These are phyloP conservation scores for Verticillium tricorpus DNA, from an alignment of 2,329 filamentous ascomycete species.

Conservation along the genomic window DNA sequence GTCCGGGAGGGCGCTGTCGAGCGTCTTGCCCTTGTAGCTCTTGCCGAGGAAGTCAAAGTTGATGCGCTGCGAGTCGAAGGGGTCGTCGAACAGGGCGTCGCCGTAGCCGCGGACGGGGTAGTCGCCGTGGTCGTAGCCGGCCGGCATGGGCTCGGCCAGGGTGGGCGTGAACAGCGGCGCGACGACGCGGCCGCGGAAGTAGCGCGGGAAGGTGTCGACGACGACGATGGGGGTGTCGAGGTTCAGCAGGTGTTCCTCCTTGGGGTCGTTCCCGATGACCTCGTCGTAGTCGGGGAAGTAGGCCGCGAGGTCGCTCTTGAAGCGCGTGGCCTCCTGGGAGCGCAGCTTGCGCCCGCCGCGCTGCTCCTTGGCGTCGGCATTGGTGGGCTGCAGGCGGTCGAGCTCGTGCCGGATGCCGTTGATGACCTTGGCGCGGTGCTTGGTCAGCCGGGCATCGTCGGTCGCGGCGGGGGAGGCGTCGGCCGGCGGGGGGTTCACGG, in stretches of 20 bases:
- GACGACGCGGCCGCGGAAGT: constrained; percentile 1
- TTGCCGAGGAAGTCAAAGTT: constrained; percentile 50
- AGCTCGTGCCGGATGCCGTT: constrained; percentile 61
- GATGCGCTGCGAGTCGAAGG: constrained; percentile 52
- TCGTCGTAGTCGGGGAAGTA: constrained; percentile 96
- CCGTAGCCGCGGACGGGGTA: constrained; percentile 47
- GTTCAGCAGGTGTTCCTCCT: constrained; percentile 74
- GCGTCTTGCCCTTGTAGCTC: constrained; percentile 36
- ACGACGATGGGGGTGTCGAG: constrained; percentile 70
- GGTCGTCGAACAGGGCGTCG: constrained; percentile 51
- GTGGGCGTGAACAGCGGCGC: constrained; percentile 3
- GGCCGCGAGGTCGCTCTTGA: constrained; percentile 85
- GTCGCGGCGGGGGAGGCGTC: constrained; percentile 15
- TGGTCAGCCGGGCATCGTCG: constrained; percentile 30
- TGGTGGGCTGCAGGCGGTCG: constrained; percentile 47
- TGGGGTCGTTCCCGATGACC: constrained; percentile 79
- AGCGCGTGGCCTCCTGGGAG: constrained; percentile 77
- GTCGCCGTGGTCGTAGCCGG: constrained; percentile 15
- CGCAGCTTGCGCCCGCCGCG: constrained; percentile 70
- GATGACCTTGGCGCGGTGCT: constrained; percentile 52
- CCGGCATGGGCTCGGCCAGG: constrained; percentile 2
- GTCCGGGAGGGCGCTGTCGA: constrained; percentile 47
- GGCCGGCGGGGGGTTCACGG: constrained; percentile 12
- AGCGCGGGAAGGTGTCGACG: constrained; percentile 44
- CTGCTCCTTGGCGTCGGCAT: constrained; percentile 45